Base-by-base conservation (phyloP, 768 basidiomycete species). In the Crepidotus variabilis region DNA sequence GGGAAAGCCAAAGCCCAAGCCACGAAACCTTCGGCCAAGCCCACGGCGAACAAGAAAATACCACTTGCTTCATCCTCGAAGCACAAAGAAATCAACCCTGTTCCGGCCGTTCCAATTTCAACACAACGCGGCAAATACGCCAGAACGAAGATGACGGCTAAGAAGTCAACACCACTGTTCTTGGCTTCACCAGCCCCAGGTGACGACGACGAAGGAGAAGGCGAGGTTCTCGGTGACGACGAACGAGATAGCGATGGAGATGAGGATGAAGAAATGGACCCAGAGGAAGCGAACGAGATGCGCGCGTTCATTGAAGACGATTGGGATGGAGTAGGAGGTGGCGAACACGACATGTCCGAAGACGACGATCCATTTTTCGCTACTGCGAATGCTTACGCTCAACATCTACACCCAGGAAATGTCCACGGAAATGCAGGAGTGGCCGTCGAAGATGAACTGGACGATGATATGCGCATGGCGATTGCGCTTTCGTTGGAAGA, bases 151-250 rank as follows among this genome's bases (percentile, higher is more conserved):
- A 14, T 4, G 39, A 43, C 18, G 18, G 39, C 39, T 3, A 16
- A 14, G 13, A 43, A 43, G 18, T 3, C 39, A 43, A 14, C 13
- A 43, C 39, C 39, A 43, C 18, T 43, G 39, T 43, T 23, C 55
- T 13, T 47, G 48, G 36, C 43, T 50, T 34, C 45, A 50, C 46
- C 51, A 24, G 9, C 35, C 21, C 16, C 51, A 50, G 10, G 47
- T 52, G n/a, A 56, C 53, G 21, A 61, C 14, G 59, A 65, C 32
- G 51, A 49, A 28, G 61, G 22, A 21, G 45, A 52, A 4, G 36
- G 45, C 8, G 50, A 43, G 2, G 11, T 16, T 20, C 24, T 51
- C 11, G 24, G 50, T 14, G 47, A 23, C 47, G 47, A 49, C n/a
- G 24, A 49, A 49, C 21, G 47, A n/a, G 47, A 49, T 49, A n/a